These are phyloP conservation scores for Fusarium burgessii DNA, from an alignment of 2,329 filamentous ascomycete species.

Conservation along the genomic window DNA sequence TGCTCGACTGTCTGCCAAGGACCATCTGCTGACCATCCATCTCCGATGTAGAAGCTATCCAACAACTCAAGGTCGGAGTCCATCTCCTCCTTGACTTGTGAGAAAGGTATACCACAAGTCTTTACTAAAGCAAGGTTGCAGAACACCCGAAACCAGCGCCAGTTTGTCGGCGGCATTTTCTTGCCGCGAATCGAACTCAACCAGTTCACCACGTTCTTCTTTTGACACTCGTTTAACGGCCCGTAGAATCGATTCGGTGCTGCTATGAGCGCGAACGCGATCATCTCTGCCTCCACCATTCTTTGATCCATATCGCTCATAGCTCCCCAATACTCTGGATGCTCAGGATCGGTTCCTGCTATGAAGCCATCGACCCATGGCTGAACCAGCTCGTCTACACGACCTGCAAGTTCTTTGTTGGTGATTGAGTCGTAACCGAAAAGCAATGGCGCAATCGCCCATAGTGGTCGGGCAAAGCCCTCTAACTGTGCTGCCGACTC, in stretches of 20 bases:
- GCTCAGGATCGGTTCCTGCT: constrained; percentile 50
- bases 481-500: constrained; percentile 60
- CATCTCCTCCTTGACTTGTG: constrained; percentile 53
- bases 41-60: constrained; percentile 58
- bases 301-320: constrained; percentile 61
- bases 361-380: constrained; percentile 51
- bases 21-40: constrained; percentile 63
- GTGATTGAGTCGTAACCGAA: constrained; percentile 52
- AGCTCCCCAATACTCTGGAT: constrained; percentile 60
- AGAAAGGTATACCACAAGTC: constrained; percentile 53
- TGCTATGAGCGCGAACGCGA: constrained; percentile 61
- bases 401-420: background rate
- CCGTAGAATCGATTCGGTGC: constrained; percentile 55
- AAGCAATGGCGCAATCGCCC: constrained; percentile 54
- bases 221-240: constrained; percentile 46
- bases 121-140: constrained; percentile 60
- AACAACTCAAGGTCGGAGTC: constrained; percentile 57
- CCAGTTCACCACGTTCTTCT: constrained; percentile 56
- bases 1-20: constrained; percentile 51
- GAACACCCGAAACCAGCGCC: constrained; percentile 66
- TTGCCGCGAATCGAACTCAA: constrained; percentile 57
- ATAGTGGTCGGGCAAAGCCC: constrained; percentile 57
- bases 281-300: constrained; percentile 67
- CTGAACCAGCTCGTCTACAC: constrained; percentile 23
- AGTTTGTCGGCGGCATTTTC: constrained; percentile 61